Percentiles rank a stretch among this genome's conserved stretches.
These are phyloP conservation scores for Stylosanthes scabra DNA, from an alignment of 331 rosid species.

Conservation along the genomic window DNA sequence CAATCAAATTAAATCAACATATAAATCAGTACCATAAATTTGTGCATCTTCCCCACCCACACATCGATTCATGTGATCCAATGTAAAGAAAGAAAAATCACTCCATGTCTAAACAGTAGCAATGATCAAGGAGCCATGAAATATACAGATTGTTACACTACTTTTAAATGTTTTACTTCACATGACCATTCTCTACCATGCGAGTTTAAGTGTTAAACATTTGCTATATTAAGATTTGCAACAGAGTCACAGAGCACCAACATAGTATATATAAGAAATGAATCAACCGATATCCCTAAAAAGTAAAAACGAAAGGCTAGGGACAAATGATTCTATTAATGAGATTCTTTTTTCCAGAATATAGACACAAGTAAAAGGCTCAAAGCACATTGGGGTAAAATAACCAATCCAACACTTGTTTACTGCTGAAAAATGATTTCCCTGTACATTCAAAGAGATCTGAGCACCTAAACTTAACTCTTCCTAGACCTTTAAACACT, in stretches of 20 bases:
- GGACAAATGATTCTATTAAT: not conserved
- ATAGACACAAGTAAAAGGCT: not conserved
- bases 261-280: not conserved
- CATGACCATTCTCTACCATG: not conserved
- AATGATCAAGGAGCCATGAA: not conserved
- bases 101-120: not conserved
- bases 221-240: not conserved
- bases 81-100: not conserved
- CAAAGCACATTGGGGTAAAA: not conserved
- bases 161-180: not conserved
- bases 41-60: not conserved
- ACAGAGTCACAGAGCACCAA: not conserved
- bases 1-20: not conserved
- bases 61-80: not conserved
- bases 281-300: not conserved
- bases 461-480: conserved; percentile 1
- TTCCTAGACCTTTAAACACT: conserved; percentile 26
- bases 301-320: not conserved
- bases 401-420: not conserved
- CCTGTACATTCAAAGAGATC: conserved; percentile 38
- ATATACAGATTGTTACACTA: not conserved
- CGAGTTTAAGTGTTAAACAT: not conserved
- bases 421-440: conserved; percentile 28
- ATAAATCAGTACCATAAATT: not conserved
- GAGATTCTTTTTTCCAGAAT: not conserved